phyloP scores from a whole-genome alignment of 805 yeast genomes.

The Pichia rugopelliculosa region DNA sequence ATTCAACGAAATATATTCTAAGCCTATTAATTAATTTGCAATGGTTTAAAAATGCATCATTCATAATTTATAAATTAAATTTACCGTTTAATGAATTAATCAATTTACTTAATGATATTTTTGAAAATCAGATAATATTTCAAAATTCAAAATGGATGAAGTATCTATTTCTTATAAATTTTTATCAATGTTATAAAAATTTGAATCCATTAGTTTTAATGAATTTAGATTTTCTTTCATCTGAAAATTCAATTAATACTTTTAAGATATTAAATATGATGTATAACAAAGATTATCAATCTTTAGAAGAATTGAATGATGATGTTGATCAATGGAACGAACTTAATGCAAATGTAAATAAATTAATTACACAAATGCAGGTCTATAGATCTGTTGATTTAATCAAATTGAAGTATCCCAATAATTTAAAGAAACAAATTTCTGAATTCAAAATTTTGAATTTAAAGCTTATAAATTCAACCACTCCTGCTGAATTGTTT shows the following conservation, averaged over 20 bases:
- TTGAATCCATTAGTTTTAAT: conserved; percentile 9
- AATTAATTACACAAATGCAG: background rate
- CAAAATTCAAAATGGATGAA: conserved; percentile 8
- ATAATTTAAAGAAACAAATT: background rate
- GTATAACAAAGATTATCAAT: conserved; percentile 2
- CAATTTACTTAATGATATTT: conserved; percentile 4
- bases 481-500: background rate
- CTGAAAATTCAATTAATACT: background rate
- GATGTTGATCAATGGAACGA: conserved; percentile 3
- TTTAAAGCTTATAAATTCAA: too few species aligned
- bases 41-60: conserved; percentile 13
- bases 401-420: background rate
- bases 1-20: background rate
- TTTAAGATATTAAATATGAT: conserved; percentile 7
- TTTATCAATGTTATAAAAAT: conserved; percentile 2
- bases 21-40: conserved; percentile 1
- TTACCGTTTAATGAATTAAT: conserved; percentile 7
- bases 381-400: conserved; percentile 4
- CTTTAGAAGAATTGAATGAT: background rate
- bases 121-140: conserved; percentile 7
- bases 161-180: conserved; percentile 8
- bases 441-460: background rate
- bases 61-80: conserved; percentile 6
- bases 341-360: background rate
- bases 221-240: conserved; percentile 10